Evolutionary conservation across 1,139 yeast species (phyloP), one percentile per base, ranked within the genome.

Genomic region (Taphrina betulina): DNA sequence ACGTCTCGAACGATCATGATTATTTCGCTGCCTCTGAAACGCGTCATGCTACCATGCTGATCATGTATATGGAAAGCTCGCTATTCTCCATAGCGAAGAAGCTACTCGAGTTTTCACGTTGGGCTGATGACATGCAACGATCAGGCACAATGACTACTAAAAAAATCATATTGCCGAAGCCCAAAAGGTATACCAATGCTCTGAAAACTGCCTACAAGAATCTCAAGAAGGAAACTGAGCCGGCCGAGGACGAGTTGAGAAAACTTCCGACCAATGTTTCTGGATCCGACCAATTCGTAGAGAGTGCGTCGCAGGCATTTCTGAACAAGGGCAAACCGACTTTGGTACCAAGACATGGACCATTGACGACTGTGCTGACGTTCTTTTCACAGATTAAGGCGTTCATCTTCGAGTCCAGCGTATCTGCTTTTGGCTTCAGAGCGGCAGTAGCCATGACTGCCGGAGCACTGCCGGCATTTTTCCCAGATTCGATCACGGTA

Each of bases 361-460:
- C n/a, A 10, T 33, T 34, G 40, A 31, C 29, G 2, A 26, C 44
- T 4, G 12, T 24, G 1, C 16, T 31, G 17, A n/a, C n/a, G n/a
- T n/a, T n/a, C n/a, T n/a, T n/a, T n/a, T 29, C 48, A 3, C 16
- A 20, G 37, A 5, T 29, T 19, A 31, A 33, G 35, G 26, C 16
- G 20, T 52, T 52, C 31, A 17, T 52, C 29, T 36, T 45, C 20
- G 43, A 52, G 19, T 35, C 50, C 31, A 28, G 38, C 5, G 43
- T 36, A 5, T 42, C 50, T 10, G 42, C 42, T 2, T 52, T 52
- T 20, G 56, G 43, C n/a, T 20, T 42, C 10, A 41, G 56, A 24
- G 56, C 56, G 7, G 56, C 56, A 20, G n/a, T 52, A 8, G 56
- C 50, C 5, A 52, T 52, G 56, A 23, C 24, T 7, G 50, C 33